Conservation (phyloP, 1,139 yeast species). For the Sporopachydermia cereana region DNA sequence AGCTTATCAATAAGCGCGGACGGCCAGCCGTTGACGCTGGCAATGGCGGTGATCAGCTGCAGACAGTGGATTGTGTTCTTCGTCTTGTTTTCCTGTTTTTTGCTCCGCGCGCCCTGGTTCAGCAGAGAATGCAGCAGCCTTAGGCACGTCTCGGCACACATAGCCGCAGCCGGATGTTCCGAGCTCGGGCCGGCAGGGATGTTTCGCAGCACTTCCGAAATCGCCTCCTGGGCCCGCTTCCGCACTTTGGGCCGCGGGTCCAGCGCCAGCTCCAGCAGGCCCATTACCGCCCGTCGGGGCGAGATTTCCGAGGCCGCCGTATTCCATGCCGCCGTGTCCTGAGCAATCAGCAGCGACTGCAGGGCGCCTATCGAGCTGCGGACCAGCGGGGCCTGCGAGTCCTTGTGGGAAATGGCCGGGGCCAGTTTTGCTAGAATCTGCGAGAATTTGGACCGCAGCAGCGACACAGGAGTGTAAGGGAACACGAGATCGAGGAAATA, state of each 20-base stretch:
- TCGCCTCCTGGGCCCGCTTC: slow-evolving; percentile 87
- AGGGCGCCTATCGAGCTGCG: slow-evolving; percentile 79
- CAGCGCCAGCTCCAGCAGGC: slow-evolving; percentile 64
- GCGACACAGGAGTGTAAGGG: slow-evolving; percentile 59
- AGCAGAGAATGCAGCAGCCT: slow-evolving; percentile 39
- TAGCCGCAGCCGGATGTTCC: slow-evolving; percentile 61
- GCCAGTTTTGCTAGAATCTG: slow-evolving; percentile 74
- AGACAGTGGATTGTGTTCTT: slow-evolving; percentile 48
- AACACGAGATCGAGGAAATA: slow-evolving; percentile 74
- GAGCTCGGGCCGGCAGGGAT: slow-evolving; percentile 80
- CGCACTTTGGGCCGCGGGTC: slow-evolving; percentile 95
- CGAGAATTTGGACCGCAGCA: slow-evolving; percentile 61
- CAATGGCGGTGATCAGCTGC: slow-evolving; percentile 59
- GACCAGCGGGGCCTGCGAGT: slow-evolving; percentile 74
- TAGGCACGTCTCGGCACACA: slow-evolving; percentile 61
- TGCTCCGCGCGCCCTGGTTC: slow-evolving; percentile 29
- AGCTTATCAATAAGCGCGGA: slow-evolving; percentile 51
- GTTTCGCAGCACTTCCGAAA: slow-evolving; percentile 43
- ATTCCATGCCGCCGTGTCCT: slow-evolving; percentile 71
- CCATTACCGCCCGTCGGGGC: slow-evolving; percentile 74
- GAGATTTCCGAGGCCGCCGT: slow-evolving; percentile 38
- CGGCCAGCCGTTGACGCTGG: slow-evolving; percentile 79
- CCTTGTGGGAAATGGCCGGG: slow-evolving; percentile 58
- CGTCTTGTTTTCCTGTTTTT: slow-evolving; percentile 15
- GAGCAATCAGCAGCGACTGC: slow-evolving; percentile 69